A percentile compares a stretch with the other conserved stretches of the same genome.
phyloP scores from a whole-genome alignment of 306 rosid genomes.

The Quercus alba region DNA sequence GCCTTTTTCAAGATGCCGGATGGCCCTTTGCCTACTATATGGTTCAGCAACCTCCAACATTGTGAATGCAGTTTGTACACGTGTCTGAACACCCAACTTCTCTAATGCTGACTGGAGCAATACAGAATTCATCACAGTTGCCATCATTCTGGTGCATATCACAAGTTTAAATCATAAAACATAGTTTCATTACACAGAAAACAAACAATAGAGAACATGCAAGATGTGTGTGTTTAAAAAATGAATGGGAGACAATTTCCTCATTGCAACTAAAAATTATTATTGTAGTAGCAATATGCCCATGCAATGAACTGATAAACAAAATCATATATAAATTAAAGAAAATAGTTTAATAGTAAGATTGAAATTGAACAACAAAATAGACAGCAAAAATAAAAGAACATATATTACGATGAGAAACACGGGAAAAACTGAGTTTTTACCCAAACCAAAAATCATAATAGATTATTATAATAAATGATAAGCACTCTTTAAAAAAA shows the following conservation, averaged over 20 bases:
- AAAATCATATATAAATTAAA: too few species aligned
- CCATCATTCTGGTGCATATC: slow-evolving; percentile 49
- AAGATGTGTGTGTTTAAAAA: background rate
- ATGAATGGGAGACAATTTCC: background rate
- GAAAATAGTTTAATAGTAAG: too few species aligned
- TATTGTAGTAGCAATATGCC: too few species aligned
- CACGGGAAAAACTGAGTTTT: too few species aligned
- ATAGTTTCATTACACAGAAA: background rate
- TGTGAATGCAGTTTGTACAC: slow-evolving; percentile 51
- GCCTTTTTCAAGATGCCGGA: slow-evolving; percentile 74
- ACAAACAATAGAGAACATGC: background rate
- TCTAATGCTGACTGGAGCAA: slow-evolving; percentile 65
- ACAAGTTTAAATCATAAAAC: background rate
- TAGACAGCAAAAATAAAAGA: too few species aligned
- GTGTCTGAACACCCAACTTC: slow-evolving; percentile 68
- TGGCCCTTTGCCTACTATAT: slow-evolving; percentile 64
- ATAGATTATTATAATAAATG: too few species aligned
- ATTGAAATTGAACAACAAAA: too few species aligned
- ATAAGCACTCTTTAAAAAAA: too few species aligned
- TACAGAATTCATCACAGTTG: slow-evolving; percentile 64
- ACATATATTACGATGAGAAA: too few species aligned
- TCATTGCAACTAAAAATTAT: background rate
- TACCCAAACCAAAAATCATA: too few species aligned
- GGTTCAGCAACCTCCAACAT: slow-evolving; percentile 64
- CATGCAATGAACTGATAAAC: too few species aligned